Evolutionary conservation across 257 asterid genomes (phyloP).

Genomic region (Orobanche coerulescens): DNA sequence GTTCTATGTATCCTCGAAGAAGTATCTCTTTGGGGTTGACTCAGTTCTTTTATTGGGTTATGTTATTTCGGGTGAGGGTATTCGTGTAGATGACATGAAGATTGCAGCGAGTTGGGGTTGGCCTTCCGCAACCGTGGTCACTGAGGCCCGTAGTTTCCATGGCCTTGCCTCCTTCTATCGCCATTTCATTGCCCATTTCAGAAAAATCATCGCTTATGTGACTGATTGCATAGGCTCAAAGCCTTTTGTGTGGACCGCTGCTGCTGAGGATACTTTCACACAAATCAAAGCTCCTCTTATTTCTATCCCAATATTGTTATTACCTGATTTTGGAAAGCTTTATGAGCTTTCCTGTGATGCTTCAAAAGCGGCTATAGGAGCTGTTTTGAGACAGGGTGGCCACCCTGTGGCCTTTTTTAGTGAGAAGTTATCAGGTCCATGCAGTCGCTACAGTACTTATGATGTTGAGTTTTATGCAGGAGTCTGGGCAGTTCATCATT

Average conservation of each 20-base stretch:
- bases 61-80: no score
- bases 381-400: not conserved
- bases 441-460: not conserved
- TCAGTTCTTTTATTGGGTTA: no score
- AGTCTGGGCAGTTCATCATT: not conserved
- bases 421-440: not conserved
- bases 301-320: not conserved
- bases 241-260: no score
- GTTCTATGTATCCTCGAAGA: no score
- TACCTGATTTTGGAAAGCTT: not conserved
- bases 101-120: no score
- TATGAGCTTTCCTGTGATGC: not conserved
- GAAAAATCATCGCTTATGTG: not conserved
- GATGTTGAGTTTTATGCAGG: not conserved
- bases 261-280: no score
- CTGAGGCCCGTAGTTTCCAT: not conserved
- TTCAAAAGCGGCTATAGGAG: not conserved
- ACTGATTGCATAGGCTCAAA: no score
- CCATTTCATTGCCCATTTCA: not conserved
- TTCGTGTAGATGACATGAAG: no score
- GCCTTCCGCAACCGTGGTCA: no score
- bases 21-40: no score
- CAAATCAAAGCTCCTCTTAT: not conserved
- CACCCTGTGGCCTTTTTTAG: not conserved
- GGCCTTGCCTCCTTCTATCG: not conserved